phyloP scores from a whole-genome alignment of 805 yeast species.

The Yamadazyma akitaensis region DNA sequence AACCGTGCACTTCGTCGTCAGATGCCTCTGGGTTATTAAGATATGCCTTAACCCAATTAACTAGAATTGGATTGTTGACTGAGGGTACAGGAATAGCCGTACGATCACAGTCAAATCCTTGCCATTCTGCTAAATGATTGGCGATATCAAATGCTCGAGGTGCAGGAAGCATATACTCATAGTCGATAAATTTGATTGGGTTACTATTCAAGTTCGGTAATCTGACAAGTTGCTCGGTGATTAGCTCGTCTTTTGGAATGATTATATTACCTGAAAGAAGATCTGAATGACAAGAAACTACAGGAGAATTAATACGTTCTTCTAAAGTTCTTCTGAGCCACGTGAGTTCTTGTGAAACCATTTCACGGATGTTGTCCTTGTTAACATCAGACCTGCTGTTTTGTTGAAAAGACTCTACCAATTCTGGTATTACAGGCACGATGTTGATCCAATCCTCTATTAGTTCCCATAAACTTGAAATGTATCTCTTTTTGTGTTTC shows the following conservation, averaged over 20 bases:
- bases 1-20: slow-evolving; percentile 31
- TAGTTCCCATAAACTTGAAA: slow-evolving; percentile 56
- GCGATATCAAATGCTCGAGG: slow-evolving; percentile 75
- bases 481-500: slow-evolving; percentile 25
- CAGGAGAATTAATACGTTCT: slow-evolving; percentile 41
- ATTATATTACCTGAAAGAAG: slow-evolving; percentile 71
- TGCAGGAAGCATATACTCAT: slow-evolving; percentile 69
- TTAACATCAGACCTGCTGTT: slow-evolving; percentile 25
- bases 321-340: slow-evolving; percentile 50
- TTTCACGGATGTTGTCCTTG: slow-evolving; percentile 29
- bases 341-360: slow-evolving; percentile 47
- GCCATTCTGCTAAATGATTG: slow-evolving; percentile 77
- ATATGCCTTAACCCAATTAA: slow-evolving; percentile 59
- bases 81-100: slow-evolving; percentile 55
- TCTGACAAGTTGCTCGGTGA: slow-evolving; percentile 3
- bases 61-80: slow-evolving; percentile 39
- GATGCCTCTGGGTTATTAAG: slow-evolving; percentile 33
- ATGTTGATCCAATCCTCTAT: slow-evolving; percentile 60
- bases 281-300: slow-evolving; percentile 69
- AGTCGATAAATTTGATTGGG: slow-evolving; percentile 62
- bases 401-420: slow-evolving; percentile 32
- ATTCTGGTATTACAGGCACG: slow-evolving; percentile 50
- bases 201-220: slow-evolving; percentile 22
- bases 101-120: slow-evolving; percentile 71
- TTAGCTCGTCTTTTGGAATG: slow-evolving; percentile 40